These are phyloP conservation scores for Ascochyta rabiei DNA, from an alignment of 2,329 filamentous ascomycete genomes.

Conservation along the genomic window DNA sequence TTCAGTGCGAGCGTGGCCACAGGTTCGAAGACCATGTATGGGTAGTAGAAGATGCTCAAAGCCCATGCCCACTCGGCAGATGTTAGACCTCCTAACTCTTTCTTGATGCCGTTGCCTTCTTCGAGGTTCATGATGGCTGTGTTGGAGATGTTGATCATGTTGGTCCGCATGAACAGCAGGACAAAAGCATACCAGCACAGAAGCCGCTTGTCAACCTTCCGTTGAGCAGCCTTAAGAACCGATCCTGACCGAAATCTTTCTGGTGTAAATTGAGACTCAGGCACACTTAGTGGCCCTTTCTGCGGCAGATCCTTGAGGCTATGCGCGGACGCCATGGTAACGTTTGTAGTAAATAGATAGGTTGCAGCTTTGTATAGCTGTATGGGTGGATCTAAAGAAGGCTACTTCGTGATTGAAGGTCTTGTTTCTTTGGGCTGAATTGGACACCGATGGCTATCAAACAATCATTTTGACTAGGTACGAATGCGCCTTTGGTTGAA, in stretches of 20 bases:
- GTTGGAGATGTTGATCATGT: constrained; percentile 43
- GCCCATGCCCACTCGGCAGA: constrained; percentile 43
- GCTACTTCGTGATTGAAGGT: no score
- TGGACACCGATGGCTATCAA: no score
- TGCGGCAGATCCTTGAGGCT: no score
- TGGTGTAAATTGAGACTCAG: no score
- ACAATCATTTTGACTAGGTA: no score
- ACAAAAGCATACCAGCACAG: constrained; percentile 44
- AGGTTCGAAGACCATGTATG: constrained; percentile 42
- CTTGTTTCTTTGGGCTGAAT: no score
- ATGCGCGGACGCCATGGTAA: no score
- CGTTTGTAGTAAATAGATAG: no score
- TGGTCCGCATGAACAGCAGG: constrained; percentile 39
- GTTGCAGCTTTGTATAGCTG: no score
- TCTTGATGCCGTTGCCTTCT: constrained; percentile 39
- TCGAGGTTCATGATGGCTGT: constrained; percentile 46
- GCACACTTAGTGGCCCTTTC: no score
- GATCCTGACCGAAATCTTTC: background rate
- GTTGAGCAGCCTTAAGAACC: constrained; percentile 25
- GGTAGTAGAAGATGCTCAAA: constrained; percentile 44
- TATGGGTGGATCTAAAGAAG: no score
- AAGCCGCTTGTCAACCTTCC: constrained; percentile 43
- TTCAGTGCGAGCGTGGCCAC: constrained; percentile 30
- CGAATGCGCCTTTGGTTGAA: no score
- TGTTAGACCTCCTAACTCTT: constrained; percentile 40